Conservation (phyloP, 768 basidiomycete genomes). For the Tulasnella sp. region DNA sequence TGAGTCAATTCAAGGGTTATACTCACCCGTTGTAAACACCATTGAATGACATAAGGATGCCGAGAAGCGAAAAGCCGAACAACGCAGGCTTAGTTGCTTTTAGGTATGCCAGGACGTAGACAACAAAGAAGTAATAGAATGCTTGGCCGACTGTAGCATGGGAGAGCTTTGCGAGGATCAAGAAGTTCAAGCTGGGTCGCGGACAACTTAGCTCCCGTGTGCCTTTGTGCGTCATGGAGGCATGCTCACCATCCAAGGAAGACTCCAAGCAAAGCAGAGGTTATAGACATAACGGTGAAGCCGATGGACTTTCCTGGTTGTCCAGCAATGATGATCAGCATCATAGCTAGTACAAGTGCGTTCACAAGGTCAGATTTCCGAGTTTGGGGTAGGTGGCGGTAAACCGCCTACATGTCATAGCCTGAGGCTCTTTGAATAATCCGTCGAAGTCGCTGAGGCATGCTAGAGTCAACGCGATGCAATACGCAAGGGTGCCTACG, state of each 20-base stretch:
- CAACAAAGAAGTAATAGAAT: conserved; percentile 24
- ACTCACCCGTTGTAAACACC: conserved; percentile 20
- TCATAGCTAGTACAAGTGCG: conserved; percentile 13
- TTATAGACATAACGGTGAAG: conserved; percentile 17
- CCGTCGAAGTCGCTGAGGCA: conserved; percentile 21
- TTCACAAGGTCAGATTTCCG: background rate
- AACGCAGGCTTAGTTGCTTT: conserved; percentile 23
- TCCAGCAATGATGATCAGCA: conserved; percentile 23
- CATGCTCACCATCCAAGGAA: conserved; percentile 16
- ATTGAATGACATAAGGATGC: conserved; percentile 21
- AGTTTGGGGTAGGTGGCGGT: no score
- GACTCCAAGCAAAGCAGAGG: conserved; percentile 21
- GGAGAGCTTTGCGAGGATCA: conserved; percentile 25
- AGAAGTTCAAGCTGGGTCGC: conserved; percentile 19
- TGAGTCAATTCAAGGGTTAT: background rate
- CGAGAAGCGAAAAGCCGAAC: conserved; percentile 24
- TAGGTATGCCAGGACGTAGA: conserved; percentile 25
- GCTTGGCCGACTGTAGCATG: conserved; percentile 25
- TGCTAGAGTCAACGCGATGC: conserved; percentile 22
- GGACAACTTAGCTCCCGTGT: no score
- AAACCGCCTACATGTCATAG: conserved; percentile 16
- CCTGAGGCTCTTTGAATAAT: conserved; percentile 20
- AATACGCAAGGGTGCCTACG: conserved; percentile 23
- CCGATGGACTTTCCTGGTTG: conserved; percentile 22
- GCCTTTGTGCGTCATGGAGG: background rate